Evolutionary conservation across 306 rosid species (phyloP), one percentile per base, ranked within the genome.

Genomic region (Phaseolus lunatus): DNA sequence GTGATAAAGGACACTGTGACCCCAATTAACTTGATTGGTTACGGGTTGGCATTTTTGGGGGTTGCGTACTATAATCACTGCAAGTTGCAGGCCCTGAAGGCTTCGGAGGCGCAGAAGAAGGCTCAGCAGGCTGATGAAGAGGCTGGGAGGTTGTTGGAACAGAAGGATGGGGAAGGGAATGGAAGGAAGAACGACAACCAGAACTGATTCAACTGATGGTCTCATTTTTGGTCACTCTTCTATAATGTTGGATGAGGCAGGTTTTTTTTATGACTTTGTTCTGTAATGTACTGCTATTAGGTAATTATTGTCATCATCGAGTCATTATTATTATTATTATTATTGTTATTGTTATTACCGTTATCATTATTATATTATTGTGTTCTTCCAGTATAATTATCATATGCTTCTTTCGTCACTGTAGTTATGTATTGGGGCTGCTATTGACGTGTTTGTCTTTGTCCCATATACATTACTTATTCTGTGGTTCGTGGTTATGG

Each of bases 1-100:
- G 98, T 95, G 78, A 95, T 95, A 6, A 95, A 92, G 96, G 98
- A 92, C 65, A 92, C 87, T 0, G 97, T 95, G 54, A 95, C 98
- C 0, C 87, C 98, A 0, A 26, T 95, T 31, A 95, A 95, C 61
- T 82, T 95, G 86, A 73, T 95, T 18, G 98, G 98, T 0, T 95
- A 95, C 59, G 95, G 92, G 15, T 71, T 95, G 52, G 98, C 97
- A 1, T 95, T 92, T 84, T 61, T 87, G 78, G 97, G 97, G 18
- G 98, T 94, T 53, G 95, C 89, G 1, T 95, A 92, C 37, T 95
- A 95, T 83, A 95, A 95, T 65, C 98, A 95, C 56, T 86, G 92
- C 0, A 95, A 95, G 88, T 78, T 95, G 93, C 95, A 92, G 92
- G 96, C 90, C 8, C 89, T 95, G 3, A 92, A 95, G 87, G 95